Conservation (phyloP, 73 alveolate genomes). For the Paramecium sonneborni region DNA sequence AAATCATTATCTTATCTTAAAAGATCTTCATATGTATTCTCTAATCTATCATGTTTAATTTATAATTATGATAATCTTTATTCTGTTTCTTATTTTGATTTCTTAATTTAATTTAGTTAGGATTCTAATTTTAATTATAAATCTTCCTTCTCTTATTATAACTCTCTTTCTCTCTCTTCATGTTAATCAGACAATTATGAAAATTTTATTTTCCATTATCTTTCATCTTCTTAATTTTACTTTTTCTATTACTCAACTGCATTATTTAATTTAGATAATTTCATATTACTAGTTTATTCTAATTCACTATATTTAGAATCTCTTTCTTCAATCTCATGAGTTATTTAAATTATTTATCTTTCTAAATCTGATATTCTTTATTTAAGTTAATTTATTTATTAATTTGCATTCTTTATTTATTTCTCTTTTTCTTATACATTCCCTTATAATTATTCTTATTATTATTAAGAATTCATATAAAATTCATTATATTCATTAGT, state of each 20-base stretch:
- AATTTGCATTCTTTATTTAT: neutral
- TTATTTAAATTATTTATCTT: neutral
- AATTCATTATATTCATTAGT: neutral
- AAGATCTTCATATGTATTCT: neutral
- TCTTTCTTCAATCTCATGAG: neutral
- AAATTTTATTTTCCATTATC: neutral
- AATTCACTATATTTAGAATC: neutral
- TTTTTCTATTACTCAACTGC: neutral
- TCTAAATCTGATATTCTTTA: conserved; percentile 8
- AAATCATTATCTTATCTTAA: neutral
- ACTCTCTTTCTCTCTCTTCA: conserved; percentile 1
- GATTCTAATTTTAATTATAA: neutral
- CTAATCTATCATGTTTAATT: neutral
- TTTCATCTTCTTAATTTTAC: neutral
- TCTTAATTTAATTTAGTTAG: neutral
- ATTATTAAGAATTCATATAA: neutral
- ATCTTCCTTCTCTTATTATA: neutral
- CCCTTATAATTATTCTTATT: neutral
- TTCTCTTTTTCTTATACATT: neutral
- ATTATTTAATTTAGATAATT: neutral
- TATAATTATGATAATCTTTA: neutral
- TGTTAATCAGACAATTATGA: neutral
- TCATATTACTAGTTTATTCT: neutral
- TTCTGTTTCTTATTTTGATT: neutral
- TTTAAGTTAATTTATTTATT: neutral